A percentile compares a stretch with the other conserved stretches of the same genome.
phyloP scores from a whole-genome alignment of 1,284 basidiomycete genomes.

The Heterobasidion irregulare region DNA sequence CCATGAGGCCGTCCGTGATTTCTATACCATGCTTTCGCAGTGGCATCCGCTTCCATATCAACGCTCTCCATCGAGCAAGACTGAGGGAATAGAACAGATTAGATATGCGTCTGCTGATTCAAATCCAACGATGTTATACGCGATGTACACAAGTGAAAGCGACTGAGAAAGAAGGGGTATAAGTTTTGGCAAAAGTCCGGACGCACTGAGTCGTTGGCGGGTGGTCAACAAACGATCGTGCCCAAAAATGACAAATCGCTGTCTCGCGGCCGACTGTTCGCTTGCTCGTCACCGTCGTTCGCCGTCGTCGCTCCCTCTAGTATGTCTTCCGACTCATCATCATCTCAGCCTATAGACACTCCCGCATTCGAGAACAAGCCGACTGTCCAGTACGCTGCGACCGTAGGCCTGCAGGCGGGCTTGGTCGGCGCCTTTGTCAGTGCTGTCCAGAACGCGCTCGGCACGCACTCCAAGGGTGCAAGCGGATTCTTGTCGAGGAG shows the following conservation, averaged over 20 bases:
- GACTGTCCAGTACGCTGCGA: slow-evolving; percentile 49
- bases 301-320: background rate
- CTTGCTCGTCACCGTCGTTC: background rate
- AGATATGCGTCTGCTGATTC: no score
- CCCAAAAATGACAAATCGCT: background rate
- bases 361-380: slow-evolving; percentile 47
- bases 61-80: background rate
- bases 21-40: slow-evolving; percentile 30
- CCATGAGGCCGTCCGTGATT: background rate
- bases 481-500: slow-evolving; percentile 77
- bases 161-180: no score
- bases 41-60: background rate
- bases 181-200: no score
- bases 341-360: background rate
- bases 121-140: no score
- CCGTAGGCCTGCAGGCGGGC: slow-evolving; percentile 60
- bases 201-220: no score
- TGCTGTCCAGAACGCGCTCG: slow-evolving; percentile 79
- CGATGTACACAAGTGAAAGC: no score
- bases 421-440: slow-evolving; percentile 74
- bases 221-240: no score
- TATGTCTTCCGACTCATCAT: background rate
- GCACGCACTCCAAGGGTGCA: slow-evolving; percentile 78
- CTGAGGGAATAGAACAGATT: no score
- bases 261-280: background rate